phyloP scores from a whole-genome alignment of 257 asterid genomes.

The Vinca minor region DNA sequence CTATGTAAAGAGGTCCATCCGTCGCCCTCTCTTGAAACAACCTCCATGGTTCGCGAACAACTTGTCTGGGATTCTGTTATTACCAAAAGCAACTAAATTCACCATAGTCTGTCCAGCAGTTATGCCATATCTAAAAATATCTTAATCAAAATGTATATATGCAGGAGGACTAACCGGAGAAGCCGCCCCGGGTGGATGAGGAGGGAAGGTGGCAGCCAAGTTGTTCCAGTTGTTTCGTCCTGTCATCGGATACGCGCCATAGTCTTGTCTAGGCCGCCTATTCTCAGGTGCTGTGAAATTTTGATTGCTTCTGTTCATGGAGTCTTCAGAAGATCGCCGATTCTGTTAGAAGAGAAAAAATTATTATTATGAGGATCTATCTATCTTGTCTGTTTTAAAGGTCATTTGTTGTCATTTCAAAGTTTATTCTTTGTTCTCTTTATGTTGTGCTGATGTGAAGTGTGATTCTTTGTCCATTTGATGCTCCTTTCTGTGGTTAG shows the following conservation, averaged over 20 bases:
- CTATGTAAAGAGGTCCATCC: conserved; percentile 21
- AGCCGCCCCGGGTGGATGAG: neutral
- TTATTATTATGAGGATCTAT: neutral
- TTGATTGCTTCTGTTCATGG: conserved; percentile 15
- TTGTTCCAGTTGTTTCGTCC: neutral
- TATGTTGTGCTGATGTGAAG: conserved; percentile 5
- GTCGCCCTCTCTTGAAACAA: conserved; percentile 27
- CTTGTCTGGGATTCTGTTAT: conserved; percentile 32
- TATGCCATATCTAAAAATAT: neutral
- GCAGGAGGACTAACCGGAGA: conserved; percentile 10
- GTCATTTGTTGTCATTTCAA: neutral
- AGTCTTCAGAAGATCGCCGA: neutral
- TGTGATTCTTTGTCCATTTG: conserved; percentile 12
- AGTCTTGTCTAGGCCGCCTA: conserved; percentile 8
- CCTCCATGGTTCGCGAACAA: conserved; percentile 33
- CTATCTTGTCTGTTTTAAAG: too few relatives aligned
- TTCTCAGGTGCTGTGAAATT: conserved; percentile 5
- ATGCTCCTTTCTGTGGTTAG: conserved; percentile 7
- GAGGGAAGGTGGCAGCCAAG: neutral
- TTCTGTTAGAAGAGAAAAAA: neutral
- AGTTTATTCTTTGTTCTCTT: neutral
- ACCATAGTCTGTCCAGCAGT: neutral
- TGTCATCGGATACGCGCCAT: neutral
- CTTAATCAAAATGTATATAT: neutral
- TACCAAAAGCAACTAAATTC: conserved; percentile 1